Evolutionary conservation across 1,284 basidiomycete genomes (phyloP).

Genomic region (Pyrrhoderma lamaoense): DNA sequence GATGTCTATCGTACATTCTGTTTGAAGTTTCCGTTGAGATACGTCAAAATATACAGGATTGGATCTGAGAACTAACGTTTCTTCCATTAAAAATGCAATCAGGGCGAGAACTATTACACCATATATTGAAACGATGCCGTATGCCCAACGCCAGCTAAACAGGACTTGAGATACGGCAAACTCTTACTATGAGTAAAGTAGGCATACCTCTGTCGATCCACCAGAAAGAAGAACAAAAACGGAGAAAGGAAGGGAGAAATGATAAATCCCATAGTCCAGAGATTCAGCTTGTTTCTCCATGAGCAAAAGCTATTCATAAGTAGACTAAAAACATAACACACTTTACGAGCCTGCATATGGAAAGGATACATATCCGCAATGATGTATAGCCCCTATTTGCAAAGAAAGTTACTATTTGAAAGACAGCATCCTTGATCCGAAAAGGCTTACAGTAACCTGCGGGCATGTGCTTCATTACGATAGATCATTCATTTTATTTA

Average conservation of each 20-base stretch:
- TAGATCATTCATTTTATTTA: slow-evolving; percentile 4
- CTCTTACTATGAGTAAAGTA: background rate
- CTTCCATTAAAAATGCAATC: slow-evolving; percentile 30
- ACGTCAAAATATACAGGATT: too few relatives aligned
- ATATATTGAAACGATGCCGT: slow-evolving; percentile 39
- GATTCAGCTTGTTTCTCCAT: slow-evolving; percentile 37
- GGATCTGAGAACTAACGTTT: slow-evolving; percentile 23
- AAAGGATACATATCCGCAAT: slow-evolving; percentile 69
- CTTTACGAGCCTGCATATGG: slow-evolving; percentile 68
- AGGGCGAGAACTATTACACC: slow-evolving; percentile 27
- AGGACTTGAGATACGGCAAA: background rate
- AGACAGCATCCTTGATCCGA: background rate
- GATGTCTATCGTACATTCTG: slow-evolving; percentile 63
- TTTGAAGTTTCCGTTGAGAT: background rate
- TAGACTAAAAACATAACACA: slow-evolving; percentile 18
- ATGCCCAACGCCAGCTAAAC: slow-evolving; percentile 61
- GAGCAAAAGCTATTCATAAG: background rate
- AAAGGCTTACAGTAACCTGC: slow-evolving; percentile 52
- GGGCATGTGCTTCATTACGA: slow-evolving; percentile 50
- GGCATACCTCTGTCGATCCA: slow-evolving; percentile 44
- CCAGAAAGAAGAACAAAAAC: slow-evolving; percentile 63
- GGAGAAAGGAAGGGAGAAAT: slow-evolving; percentile 57
- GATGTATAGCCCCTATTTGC: slow-evolving; percentile 51
- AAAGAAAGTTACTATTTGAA: too few relatives aligned
- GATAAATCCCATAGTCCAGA: slow-evolving; percentile 57